Evolutionary conservation across 176 grass and related monocot species (phyloP).

Genomic region (Avena eriantha): DNA sequence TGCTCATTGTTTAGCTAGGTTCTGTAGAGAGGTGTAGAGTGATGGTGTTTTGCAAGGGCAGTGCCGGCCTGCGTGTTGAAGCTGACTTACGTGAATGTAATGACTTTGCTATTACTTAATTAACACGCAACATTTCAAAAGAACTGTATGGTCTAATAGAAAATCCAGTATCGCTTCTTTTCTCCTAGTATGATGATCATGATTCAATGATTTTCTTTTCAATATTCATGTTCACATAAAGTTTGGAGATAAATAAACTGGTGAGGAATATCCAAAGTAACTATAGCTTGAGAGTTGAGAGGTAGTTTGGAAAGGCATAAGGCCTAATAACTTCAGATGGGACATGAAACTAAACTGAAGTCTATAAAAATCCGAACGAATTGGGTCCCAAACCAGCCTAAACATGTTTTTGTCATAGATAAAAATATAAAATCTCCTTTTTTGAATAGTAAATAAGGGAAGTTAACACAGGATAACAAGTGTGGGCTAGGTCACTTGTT

Average conservation of each 20-base stretch:
- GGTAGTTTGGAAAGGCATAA: not conserved
- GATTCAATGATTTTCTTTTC: not conserved
- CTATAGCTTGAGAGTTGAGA: conserved; percentile 26
- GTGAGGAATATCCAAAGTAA: not conserved
- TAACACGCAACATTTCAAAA: not conserved
- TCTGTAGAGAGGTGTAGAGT: not conserved
- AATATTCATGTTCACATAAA: conserved; percentile 22
- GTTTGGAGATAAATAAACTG: not conserved
- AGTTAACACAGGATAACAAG: not conserved
- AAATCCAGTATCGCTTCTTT: not conserved
- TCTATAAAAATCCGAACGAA: not conserved
- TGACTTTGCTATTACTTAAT: not conserved
- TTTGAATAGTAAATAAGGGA: not conserved
- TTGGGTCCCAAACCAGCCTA: not conserved
- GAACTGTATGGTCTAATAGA: not conserved
- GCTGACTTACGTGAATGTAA: not conserved
- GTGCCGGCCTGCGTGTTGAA: not conserved
- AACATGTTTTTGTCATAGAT: not conserved
- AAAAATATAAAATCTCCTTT: not conserved
- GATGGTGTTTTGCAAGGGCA: conserved; percentile 1
- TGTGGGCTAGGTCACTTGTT: conserved; percentile 8
- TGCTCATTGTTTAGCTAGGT: not conserved
- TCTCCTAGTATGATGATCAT: not conserved
- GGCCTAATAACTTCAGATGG: not conserved
- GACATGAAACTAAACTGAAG: not conserved